Base-by-base conservation (phyloP, 1,139 yeast species). In the Arxiozyma slooffiae region DNA sequence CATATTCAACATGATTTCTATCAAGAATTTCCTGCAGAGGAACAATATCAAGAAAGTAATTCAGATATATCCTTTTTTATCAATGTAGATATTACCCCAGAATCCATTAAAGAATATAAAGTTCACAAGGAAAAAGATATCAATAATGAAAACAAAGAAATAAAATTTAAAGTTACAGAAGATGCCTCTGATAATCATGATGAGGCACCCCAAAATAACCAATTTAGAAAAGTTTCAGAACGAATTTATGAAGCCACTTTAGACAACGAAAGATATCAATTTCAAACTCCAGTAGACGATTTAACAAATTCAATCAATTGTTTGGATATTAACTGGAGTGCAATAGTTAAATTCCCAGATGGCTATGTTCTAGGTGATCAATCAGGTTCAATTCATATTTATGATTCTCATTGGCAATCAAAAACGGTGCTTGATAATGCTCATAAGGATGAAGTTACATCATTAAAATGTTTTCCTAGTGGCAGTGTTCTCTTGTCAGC, bases 401-500 rank as follows among this genome's bases (percentile, higher is more conserved):
- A 47, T 47, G 52, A 57, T 51, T 51, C 26, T 14, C 59, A 60
- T 4, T 56, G 58, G 21, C 26, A 57, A 5, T 21, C 42, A 2
- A 49, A 49, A n/a, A 57, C 48, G 3, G 51, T 56, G 8, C 53
- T 73, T 16, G 55, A 59, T 1, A 67, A 68, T 2, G 79, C 78
- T 1, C 90, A 83, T 66, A 66, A 60, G 40, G 60, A 72, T 30
- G 76, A 78, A 48, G 67, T 82, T 1, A 61, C 72, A 0, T 61
- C 64, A 11, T 53, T 71, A 3, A 44, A 54, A 50, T 72, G 80
- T 49, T 81, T 84, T 60, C 85, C 89, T 0, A 80, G 86, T 14
- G 77, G 80, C 2, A 69, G 74, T 56, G 90, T 80, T 9, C 58
- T 79, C 1, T 57, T 82, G 41, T 75, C 83, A 1, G 71, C 75